Percentiles rank a stretch among this genome's conserved stretches.
These are phyloP conservation scores for Geranomyces michiganensis DNA, from an alignment of 192 early-diverging fungal species.

Conservation along the genomic window DNA sequence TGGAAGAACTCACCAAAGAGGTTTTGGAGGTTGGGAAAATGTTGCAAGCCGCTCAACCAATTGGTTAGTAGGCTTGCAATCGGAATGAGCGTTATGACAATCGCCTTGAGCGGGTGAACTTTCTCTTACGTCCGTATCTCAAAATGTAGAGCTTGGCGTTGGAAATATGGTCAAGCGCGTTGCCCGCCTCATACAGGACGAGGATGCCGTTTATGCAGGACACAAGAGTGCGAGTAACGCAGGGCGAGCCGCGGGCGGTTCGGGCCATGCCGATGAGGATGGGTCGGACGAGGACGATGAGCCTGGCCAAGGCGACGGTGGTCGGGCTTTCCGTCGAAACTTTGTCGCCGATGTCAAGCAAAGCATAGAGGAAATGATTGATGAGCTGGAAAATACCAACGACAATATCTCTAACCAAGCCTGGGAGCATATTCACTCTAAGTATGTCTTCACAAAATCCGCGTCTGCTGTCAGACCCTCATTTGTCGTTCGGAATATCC, in stretches of 20 bases:
- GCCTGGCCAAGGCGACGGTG: neutral
- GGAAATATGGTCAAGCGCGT: slow-evolving; percentile 86
- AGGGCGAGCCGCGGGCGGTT: neutral
- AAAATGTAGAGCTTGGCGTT: slow-evolving; percentile 71
- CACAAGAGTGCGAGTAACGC: slow-evolving; percentile 14
- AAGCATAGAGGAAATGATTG: slow-evolving; percentile 84
- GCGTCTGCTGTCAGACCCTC: too few relatives aligned
- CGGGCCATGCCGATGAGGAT: neutral
- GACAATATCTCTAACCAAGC: slow-evolving; percentile 82
- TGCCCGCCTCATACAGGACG: slow-evolving; percentile 81
- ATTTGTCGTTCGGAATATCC: neutral
- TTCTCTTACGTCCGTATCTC: neutral
- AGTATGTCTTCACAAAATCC: slow-evolving; percentile 47
- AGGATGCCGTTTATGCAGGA: slow-evolving; percentile 34
- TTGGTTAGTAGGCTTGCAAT: slow-evolving; percentile 40
- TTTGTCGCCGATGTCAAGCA: slow-evolving; percentile 81
- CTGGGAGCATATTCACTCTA: slow-evolving; percentile 90
- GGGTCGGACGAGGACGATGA: neutral
- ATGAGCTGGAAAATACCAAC: slow-evolving; percentile 79
- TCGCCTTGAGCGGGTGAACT: neutral
- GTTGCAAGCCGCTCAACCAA: slow-evolving; percentile 78
- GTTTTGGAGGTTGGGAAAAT: slow-evolving; percentile 72
- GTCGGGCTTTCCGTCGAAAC: slow-evolving; percentile 31
- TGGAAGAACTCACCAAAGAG: slow-evolving; percentile 57
- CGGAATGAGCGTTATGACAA: neutral